Conservation (phyloP, 306 rosid genomes). For the Hippophae tibetana region DNA sequence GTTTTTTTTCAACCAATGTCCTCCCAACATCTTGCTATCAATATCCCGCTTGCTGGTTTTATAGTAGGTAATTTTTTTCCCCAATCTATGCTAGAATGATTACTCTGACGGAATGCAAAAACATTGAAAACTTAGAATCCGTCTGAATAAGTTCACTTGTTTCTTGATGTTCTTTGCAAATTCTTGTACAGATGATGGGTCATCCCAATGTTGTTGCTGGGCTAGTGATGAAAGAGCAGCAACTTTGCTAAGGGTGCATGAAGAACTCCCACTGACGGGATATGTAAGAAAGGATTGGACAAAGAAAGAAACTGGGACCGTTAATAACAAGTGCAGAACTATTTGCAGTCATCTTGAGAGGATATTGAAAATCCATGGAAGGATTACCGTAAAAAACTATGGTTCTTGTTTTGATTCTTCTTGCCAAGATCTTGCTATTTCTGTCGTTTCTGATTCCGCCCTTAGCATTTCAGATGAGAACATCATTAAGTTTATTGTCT, state of each 20-base stretch:
- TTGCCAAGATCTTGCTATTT: slow-evolving; percentile 47
- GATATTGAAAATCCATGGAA: slow-evolving; percentile 42
- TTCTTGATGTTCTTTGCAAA: not conserved
- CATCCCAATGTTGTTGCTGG: slow-evolving; percentile 80
- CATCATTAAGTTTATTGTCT: slow-evolving; percentile 44
- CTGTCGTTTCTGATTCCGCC: slow-evolving; percentile 37
- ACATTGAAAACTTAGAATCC: not conserved
- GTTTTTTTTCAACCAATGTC: slow-evolving; percentile 17
- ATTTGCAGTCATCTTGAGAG: slow-evolving; percentile 35
- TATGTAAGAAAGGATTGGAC: slow-evolving; percentile 16
- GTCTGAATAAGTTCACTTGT: no score
- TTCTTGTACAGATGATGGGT: slow-evolving; percentile 63
- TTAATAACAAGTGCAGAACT: slow-evolving; percentile 12
- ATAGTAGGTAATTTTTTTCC: slow-evolving; percentile 53
- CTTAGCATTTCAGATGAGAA: slow-evolving; percentile 55
- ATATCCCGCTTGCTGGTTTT: slow-evolving; percentile 79
- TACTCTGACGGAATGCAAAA: not conserved
- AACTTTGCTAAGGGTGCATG: slow-evolving; percentile 58
- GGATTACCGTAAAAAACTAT: slow-evolving; percentile 51
- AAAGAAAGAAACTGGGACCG: slow-evolving; percentile 12
- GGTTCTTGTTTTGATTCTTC: slow-evolving; percentile 50
- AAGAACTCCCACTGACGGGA: slow-evolving; percentile 33
- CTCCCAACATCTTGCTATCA: slow-evolving; percentile 26
- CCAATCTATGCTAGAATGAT: slow-evolving; percentile 2
- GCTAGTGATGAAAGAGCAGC: slow-evolving; percentile 70